A percentile compares a stretch with the other conserved stretches of the same genome.
Conservation (phyloP, 371 early-diverging fungal genomes). For the Apophysomyces trapeziformis region DNA sequence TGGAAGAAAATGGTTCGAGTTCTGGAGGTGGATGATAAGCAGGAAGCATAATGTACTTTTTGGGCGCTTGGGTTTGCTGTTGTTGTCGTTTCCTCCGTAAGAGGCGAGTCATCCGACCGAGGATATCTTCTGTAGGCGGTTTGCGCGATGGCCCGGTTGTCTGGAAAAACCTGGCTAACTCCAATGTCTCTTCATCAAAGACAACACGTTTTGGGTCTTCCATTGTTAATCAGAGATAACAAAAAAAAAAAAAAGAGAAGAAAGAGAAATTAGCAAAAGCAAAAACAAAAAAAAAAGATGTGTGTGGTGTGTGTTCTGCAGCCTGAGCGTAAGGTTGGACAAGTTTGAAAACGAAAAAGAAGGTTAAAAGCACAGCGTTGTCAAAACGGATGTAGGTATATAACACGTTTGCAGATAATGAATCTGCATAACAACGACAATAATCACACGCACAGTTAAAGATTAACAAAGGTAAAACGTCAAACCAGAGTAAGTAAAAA, state of each 20-base stretch:
- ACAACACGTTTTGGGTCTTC: background rate
- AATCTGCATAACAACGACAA: too few relatives aligned
- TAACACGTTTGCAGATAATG: too few relatives aligned
- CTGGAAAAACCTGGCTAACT: constrained; percentile 41
- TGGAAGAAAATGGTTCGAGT: constrained; percentile 6
- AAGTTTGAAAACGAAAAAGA: too few relatives aligned
- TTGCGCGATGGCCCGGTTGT: constrained; percentile 35
- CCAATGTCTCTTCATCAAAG: constrained; percentile 26
- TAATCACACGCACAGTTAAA: background rate
- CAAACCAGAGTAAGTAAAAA: constrained; percentile 13
- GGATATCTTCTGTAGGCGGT: constrained; percentile 10
- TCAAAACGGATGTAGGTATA: too few relatives aligned
- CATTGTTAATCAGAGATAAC: background rate
- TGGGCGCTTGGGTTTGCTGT: background rate
- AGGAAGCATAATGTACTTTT: constrained; percentile 28
- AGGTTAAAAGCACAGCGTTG: too few relatives aligned
- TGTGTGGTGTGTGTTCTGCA: too few relatives aligned
- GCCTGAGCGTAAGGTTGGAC: too few relatives aligned
- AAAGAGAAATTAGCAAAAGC: too few relatives aligned
- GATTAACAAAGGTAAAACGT: background rate
- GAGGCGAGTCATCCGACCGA: background rate
- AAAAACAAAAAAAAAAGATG: too few relatives aligned
- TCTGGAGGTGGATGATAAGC: constrained; percentile 20
- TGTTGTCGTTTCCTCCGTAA: constrained; percentile 21
- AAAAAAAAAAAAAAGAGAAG: background rate